Percentiles rank a stretch among this genome's conserved stretches.
phyloP scores from a whole-genome alignment of 352 stramenopile genomes.

The Pythium utonaiense region DNA sequence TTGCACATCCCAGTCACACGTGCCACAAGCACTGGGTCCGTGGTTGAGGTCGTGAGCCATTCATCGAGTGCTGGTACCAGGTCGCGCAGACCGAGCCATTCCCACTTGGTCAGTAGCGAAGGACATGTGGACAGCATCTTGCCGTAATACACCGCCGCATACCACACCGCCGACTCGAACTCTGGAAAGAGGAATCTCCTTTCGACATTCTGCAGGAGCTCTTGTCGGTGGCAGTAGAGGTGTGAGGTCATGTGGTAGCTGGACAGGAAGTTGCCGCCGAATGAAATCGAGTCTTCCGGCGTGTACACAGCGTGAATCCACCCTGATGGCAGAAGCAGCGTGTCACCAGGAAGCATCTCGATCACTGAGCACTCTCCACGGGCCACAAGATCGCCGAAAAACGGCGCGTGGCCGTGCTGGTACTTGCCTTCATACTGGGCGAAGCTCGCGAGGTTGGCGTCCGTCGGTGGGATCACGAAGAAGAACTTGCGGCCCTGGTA shows the following conservation, averaged over 20 bases:
- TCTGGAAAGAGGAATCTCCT: slow-evolving; percentile 33
- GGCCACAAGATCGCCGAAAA: slow-evolving; percentile 24
- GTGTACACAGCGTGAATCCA: slow-evolving; percentile 50
- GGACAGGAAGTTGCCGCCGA: slow-evolving; percentile 41
- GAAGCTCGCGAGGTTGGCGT: slow-evolving; percentile 30
- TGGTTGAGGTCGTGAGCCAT: slow-evolving; percentile 14
- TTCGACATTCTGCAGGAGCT: slow-evolving; percentile 26
- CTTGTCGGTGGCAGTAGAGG: slow-evolving; percentile 29
- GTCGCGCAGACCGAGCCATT: slow-evolving; percentile 18
- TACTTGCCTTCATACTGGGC: slow-evolving; percentile 27
- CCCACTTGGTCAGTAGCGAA: slow-evolving; percentile 24
- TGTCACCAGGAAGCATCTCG: slow-evolving; percentile 33
- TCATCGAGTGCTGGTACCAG: slow-evolving; percentile 22
- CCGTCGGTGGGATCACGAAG: slow-evolving; percentile 37
- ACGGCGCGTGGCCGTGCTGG: slow-evolving; percentile 20
- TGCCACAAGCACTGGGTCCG: neutral
- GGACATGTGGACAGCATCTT: slow-evolving; percentile 20
- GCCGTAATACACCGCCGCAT: slow-evolving; percentile 30
- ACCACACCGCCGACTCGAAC: slow-evolving; percentile 37
- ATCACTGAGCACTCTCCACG: slow-evolving; percentile 26
- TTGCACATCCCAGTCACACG: slow-evolving; percentile 18
- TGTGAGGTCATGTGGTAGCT: slow-evolving; percentile 38
- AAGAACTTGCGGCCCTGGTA: slow-evolving; percentile 39
- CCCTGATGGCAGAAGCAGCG: slow-evolving; percentile 39
- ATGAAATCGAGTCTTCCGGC: slow-evolving; percentile 38